Evolutionary conservation across 129 eudicot species (phyloP), one percentile per base, ranked within the genome.

Genomic region (Saussurea involucrata): DNA sequence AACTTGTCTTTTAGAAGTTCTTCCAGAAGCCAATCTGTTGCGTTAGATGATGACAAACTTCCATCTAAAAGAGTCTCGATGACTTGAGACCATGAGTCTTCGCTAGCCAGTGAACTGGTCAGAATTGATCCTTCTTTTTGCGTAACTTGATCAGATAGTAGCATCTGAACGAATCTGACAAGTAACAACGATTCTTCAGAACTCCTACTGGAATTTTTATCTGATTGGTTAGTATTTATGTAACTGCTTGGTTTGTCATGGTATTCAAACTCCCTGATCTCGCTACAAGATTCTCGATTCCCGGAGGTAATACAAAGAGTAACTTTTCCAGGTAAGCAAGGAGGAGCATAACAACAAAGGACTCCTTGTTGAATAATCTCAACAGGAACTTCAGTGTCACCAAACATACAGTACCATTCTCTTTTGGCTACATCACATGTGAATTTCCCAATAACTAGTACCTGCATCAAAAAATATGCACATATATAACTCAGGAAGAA

Each of bases 351-450:
- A 75, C 97, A 92, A 80, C 92, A 24, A n/a, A 95, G 81, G 80
- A 92, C 97, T 65, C 99, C 99, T 37, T 95, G 86, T 76, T 90
- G 92, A 69, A 95, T 82, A 21, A 90, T 83, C 86, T 95, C 88
- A 69, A 83, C 37, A 20, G 99, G 97, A 79, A 95, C 96, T 87
- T 95, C 92, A 66, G 83, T 85, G 76, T 92, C 89, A 71, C 97
- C 97, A 84, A 95, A 89, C 99, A 95, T 92, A 68, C 97, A 95
- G 67, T 82, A 74, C 97, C 96, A 95, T 31, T 81, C 72, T 73
- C 70, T 68, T 29, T 79, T 92, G 46, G 91, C 87, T 27, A 89
- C 84, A 73, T 87, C 88, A 63, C 83, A 82, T 49, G 88, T 77
- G 79, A 92, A 95, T 64, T 87, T 83, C 67, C 99, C 99, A 79